phyloP scores from a whole-genome alignment of 495 filamentous ascomycete genomes.

The Acidomyces sp. region DNA sequence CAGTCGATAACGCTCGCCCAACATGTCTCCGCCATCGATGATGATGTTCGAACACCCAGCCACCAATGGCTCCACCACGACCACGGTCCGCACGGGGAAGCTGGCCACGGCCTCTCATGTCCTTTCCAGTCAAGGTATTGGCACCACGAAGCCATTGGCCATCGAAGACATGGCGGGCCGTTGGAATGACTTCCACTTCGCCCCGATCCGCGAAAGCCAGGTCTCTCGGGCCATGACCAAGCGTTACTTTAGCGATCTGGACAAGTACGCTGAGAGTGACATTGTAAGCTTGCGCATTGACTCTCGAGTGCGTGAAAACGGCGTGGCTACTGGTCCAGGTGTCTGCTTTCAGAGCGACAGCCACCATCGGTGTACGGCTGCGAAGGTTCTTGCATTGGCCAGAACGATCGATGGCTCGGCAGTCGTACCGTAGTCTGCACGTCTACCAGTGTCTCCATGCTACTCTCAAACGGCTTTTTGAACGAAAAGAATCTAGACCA shows the following conservation, averaged over 20 bases:
- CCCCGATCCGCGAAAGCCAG: slow-evolving; percentile 76
- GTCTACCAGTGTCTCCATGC: no score
- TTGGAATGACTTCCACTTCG: slow-evolving; percentile 70
- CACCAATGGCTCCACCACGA: slow-evolving; percentile 16
- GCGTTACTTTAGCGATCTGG: slow-evolving; percentile 79
- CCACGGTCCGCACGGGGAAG: slow-evolving; percentile 6
- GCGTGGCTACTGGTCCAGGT: no score
- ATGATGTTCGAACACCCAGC: slow-evolving; percentile 31
- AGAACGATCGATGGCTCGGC: no score
- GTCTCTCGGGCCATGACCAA: slow-evolving; percentile 86
- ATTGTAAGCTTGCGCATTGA: no score
- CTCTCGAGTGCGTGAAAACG: no score
- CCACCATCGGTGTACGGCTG: no score
- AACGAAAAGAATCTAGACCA: no score
- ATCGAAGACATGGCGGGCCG: slow-evolving; percentile 50
- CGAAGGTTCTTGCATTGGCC: no score
- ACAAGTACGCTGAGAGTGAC: slow-evolving; percentile 81
- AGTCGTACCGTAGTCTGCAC: no score
- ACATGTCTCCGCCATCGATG: slow-evolving; percentile 63
- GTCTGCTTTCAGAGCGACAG: no score
- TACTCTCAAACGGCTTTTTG: no score
- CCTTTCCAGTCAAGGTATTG: slow-evolving; percentile 28
- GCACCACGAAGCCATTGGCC: slow-evolving; percentile 34
- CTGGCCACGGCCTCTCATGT: slow-evolving; percentile 17
- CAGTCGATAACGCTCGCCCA: slow-evolving; percentile 12